These are phyloP conservation scores for Neurospora sp. DNA, from an alignment of 495 filamentous ascomycete genomes.

Conservation along the genomic window DNA sequence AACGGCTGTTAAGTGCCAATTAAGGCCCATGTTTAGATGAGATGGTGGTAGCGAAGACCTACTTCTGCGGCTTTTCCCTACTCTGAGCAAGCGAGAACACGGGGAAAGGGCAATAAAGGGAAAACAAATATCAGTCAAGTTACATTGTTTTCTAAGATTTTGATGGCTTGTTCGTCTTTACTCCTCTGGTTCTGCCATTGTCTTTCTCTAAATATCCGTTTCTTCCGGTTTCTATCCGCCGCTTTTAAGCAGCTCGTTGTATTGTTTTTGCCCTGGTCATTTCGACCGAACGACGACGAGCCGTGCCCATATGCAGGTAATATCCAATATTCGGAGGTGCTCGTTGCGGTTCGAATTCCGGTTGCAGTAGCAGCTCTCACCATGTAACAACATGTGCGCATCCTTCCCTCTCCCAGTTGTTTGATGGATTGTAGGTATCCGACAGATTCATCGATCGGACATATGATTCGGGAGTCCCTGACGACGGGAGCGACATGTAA, in stretches of 20 bases:
- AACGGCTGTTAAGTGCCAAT: background rate
- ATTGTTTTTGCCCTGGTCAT: background rate
- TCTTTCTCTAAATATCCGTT: background rate
- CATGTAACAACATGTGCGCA: background rate
- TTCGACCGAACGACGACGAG: background rate
- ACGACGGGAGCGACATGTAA: background rate
- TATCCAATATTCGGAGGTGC: background rate
- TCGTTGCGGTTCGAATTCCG: background rate
- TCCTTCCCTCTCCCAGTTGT: background rate
- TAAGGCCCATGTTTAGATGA: background rate
- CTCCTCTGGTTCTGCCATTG: background rate
- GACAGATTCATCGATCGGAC: background rate
- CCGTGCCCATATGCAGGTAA: background rate
- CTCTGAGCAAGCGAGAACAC: background rate
- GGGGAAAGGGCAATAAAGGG: background rate
- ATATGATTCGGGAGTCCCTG: background rate
- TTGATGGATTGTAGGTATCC: background rate
- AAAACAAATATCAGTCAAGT: background rate
- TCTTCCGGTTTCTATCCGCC: background rate
- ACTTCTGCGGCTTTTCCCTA: background rate
- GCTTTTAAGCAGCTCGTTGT: background rate
- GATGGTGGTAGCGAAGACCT: background rate
- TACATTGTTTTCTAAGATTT: background rate
- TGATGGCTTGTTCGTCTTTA: background rate
- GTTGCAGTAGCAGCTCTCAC: background rate